These are phyloP conservation scores for Smallanthus sonchifolius DNA, from an alignment of 129 eudicot genomes.

Conservation along the genomic window DNA sequence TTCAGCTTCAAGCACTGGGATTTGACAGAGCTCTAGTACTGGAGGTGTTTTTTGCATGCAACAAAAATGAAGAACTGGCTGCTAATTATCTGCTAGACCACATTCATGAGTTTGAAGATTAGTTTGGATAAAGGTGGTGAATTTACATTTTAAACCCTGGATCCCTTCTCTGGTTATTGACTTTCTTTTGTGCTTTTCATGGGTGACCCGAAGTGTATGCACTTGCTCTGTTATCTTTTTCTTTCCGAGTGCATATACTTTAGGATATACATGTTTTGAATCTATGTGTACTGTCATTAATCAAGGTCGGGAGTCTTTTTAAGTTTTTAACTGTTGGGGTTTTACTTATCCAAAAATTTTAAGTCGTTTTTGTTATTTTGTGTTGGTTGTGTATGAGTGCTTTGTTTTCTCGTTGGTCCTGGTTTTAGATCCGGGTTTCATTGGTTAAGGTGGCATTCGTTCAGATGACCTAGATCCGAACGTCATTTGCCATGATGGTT, in stretches of 20 bases:
- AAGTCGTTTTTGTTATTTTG: not conserved
- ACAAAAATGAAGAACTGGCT: slow-evolving; percentile 81
- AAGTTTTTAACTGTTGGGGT: not conserved
- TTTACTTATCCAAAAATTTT: not conserved
- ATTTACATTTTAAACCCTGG: not conserved
- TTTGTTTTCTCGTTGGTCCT: no score
- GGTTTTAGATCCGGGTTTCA: no score
- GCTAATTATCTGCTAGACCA: slow-evolving; percentile 82
- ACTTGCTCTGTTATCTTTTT: slow-evolving; percentile 28
- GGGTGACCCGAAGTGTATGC: slow-evolving; percentile 18
- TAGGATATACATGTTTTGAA: not conserved
- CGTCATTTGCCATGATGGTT: no score
- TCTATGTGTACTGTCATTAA: not conserved
- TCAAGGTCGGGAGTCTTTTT: not conserved
- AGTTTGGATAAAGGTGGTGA: slow-evolving; percentile 13
- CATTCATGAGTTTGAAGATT: slow-evolving; percentile 65
- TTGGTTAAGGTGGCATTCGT: no score
- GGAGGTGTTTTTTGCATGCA: slow-evolving; percentile 74
- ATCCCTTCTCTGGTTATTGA: slow-evolving; percentile 3
- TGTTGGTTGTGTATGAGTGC: not conserved
- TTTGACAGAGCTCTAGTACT: slow-evolving; percentile 60
- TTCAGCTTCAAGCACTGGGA: slow-evolving; percentile 85
- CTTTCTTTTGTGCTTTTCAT: slow-evolving; percentile 3
- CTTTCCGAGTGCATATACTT: slow-evolving; percentile 18
- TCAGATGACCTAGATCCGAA: no score